Conservation (phyloP, 129 eudicot genomes). For the Chrysanthemum seticuspe region DNA sequence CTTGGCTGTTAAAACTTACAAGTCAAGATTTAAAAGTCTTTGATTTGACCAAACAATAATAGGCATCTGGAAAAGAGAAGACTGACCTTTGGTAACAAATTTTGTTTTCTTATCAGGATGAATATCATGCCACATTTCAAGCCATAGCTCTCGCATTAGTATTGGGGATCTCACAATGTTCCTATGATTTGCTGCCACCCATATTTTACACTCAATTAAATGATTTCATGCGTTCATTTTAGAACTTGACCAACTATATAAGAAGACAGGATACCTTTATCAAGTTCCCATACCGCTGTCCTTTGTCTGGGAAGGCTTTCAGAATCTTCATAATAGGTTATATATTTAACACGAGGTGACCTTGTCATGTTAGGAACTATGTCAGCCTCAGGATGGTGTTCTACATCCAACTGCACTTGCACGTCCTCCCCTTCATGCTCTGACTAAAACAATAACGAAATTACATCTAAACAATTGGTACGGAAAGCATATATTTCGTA, state of each 20-base stretch:
- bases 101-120: slow-evolving; percentile 81
- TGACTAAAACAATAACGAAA: slow-evolving; percentile 50
- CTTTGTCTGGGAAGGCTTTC: slow-evolving; percentile 88
- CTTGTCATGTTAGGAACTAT: slow-evolving; percentile 88
- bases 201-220: slow-evolving; percentile 1
- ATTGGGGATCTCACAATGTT: slow-evolving; percentile 84
- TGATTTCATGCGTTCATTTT: background rate
- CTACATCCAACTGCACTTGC: slow-evolving; percentile 65
- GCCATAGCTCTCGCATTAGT: slow-evolving; percentile 98
- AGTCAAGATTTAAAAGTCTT: slow-evolving; percentile 8
- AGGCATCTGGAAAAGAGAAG: slow-evolving; percentile 7
- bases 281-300: slow-evolving; percentile 98
- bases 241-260: background rate
- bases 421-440: slow-evolving; percentile 95
- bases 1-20: slow-evolving; percentile 48
- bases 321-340: slow-evolving; percentile 89
- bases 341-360: slow-evolving; percentile 73
- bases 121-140: slow-evolving; percentile 98
- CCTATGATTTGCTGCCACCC: slow-evolving; percentile 79
- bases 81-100: slow-evolving; percentile 81
- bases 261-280: slow-evolving; percentile 53
- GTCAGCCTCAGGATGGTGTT: slow-evolving; percentile 59
- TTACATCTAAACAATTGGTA: background rate
- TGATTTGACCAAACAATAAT: slow-evolving; percentile 13
- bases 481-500: slow-evolving; percentile 2